Conservation (phyloP, 257 asterid species). For the Petrea volubilis region DNA sequence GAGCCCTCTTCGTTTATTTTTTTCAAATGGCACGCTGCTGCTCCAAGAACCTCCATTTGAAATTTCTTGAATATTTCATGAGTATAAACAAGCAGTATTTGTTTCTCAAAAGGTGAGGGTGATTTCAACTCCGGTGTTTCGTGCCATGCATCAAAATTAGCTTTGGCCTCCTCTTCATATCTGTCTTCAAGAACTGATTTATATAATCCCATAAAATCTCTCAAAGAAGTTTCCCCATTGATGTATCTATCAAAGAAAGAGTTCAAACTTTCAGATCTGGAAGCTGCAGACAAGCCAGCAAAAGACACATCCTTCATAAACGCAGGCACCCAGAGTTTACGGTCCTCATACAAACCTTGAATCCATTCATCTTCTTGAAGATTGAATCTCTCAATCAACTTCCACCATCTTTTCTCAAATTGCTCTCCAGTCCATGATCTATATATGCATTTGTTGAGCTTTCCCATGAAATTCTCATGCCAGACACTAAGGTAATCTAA, state of each 20-base stretch:
- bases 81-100: slow-evolving; percentile 68
- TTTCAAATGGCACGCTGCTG: slow-evolving; percentile 91
- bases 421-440: slow-evolving; percentile 71
- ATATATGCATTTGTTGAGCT: slow-evolving; percentile 70
- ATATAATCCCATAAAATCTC: slow-evolving; percentile 61
- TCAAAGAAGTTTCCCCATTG: slow-evolving; percentile 59
- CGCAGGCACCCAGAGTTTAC: slow-evolving; percentile 82
- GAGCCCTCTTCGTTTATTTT: slow-evolving; percentile 67
- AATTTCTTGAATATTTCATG: slow-evolving; percentile 84
- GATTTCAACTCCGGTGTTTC: slow-evolving; percentile 87
- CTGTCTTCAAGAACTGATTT: slow-evolving; percentile 66
- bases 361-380: slow-evolving; percentile 78
- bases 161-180: slow-evolving; percentile 89
- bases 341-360: slow-evolving; percentile 61
- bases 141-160: slow-evolving; percentile 93
- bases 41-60: slow-evolving; percentile 88
- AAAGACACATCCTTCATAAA: slow-evolving; percentile 67
- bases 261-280: slow-evolving; percentile 70
- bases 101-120: slow-evolving; percentile 95
- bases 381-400: slow-evolving; percentile 65
- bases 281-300: slow-evolving; percentile 64
- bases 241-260: slow-evolving; percentile 74
- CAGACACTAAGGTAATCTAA: slow-evolving; percentile 67
- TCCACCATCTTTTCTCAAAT: slow-evolving; percentile 87
- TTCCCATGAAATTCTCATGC: slow-evolving; percentile 64